Conservation (phyloP, 768 basidiomycete genomes). For the Podaxis carcinomalis region DNA sequence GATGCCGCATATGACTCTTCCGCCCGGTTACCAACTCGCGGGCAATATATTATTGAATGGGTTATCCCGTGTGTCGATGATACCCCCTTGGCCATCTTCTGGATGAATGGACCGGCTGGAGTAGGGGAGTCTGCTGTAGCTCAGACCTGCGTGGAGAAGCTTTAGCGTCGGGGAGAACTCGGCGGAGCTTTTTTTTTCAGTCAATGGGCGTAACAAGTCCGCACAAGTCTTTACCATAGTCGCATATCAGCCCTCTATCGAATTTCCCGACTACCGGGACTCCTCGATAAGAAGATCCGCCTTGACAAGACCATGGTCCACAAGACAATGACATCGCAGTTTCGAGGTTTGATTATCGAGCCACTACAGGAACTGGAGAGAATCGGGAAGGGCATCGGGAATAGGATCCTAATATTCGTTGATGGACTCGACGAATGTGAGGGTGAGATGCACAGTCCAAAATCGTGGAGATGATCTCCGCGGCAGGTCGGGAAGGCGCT, state of each 20-base stretch:
- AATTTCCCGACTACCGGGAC: neutral
- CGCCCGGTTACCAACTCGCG: neutral
- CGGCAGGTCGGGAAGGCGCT: neutral
- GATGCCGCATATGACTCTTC: neutral
- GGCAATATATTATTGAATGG: neutral
- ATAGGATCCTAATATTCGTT: neutral
- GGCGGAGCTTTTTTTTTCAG: constrained; percentile 4
- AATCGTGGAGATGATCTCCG: neutral
- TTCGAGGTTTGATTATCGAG: neutral
- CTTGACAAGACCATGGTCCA: neutral
- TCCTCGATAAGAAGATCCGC: neutral
- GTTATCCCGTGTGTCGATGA: neutral
- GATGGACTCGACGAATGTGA: neutral
- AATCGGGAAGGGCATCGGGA: neutral
- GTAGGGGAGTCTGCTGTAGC: constrained; percentile 1
- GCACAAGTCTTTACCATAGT: neutral
- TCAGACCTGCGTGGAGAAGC: constrained; percentile 2
- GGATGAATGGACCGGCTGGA: neutral
- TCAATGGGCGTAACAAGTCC: neutral
- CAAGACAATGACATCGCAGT: neutral
- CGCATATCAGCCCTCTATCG: neutral
- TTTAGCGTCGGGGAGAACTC: neutral
- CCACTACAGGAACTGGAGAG: neutral
- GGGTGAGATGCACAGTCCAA: neutral
- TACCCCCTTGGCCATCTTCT: neutral